Conservation (phyloP, 1,284 basidiomycete species). For the Xanthoconium separans region DNA sequence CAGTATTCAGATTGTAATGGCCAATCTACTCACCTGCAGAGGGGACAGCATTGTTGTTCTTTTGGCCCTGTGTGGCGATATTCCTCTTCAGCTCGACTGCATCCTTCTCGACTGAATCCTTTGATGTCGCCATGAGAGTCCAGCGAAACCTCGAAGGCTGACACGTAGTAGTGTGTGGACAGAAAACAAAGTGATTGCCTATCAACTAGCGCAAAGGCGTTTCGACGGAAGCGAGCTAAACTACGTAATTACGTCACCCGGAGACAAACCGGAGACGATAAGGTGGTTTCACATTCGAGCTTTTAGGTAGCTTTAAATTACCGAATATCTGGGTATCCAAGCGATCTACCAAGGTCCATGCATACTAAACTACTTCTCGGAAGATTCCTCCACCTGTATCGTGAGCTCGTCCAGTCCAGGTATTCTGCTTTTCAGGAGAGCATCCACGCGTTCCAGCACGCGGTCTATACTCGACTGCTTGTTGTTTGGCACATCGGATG, state of each 20-base stretch:
- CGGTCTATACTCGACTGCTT: constrained; percentile 60
- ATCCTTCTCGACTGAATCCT: constrained; percentile 22
- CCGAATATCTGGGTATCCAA: constrained; percentile 16
- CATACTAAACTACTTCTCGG: constrained; percentile 5
- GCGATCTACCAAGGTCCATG: constrained; percentile 9
- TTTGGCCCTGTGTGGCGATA: constrained; percentile 27
- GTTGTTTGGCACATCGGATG: constrained; percentile 55
- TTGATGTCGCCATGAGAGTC: constrained; percentile 16
- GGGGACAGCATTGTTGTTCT: constrained; percentile 11
- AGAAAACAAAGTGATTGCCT: not conserved
- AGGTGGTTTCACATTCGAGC: too few relatives aligned
- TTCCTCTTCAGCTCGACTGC: constrained; percentile 32
- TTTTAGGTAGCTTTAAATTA: constrained; percentile 15
- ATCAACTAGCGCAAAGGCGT: too few relatives aligned
- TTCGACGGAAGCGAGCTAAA: too few relatives aligned
- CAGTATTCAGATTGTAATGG: not conserved
- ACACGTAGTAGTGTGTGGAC: too few relatives aligned
- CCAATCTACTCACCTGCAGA: constrained; percentile 27
- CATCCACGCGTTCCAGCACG: constrained; percentile 75
- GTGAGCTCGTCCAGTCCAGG: constrained; percentile 82
- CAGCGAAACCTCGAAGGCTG: too few relatives aligned
- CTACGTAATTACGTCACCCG: too few relatives aligned
- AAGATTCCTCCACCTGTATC: constrained; percentile 71
- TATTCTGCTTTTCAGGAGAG: constrained; percentile 68
- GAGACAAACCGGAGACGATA: too few relatives aligned